Conservation (phyloP, 768 basidiomycete genomes). For the Rhodocollybia butyracea region DNA sequence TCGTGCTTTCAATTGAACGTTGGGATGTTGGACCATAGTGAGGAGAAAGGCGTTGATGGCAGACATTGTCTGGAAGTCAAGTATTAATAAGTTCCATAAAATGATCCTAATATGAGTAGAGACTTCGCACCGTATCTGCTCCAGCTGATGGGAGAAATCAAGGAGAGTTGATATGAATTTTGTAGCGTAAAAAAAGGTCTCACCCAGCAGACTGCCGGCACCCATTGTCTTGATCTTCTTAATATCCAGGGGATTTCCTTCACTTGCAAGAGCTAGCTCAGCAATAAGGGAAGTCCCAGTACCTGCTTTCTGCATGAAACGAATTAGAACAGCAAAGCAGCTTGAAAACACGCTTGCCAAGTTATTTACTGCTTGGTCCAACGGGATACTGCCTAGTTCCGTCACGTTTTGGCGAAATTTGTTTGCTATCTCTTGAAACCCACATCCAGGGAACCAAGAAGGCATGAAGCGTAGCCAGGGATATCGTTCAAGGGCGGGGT, state of each 20-base stretch:
- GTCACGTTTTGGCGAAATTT: neutral
- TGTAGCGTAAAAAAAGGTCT: neutral
- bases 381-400: neutral
- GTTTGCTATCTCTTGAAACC: neutral
- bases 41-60: slow-evolving; percentile 24
- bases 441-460: no score
- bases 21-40: slow-evolving; percentile 17
- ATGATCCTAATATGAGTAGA: no score
- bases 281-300: no score
- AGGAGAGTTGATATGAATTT: neutral
- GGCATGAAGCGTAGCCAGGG: neutral
- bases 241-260: neutral
- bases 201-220: neutral
- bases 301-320: no score
- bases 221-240: neutral
- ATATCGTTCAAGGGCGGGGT: neutral
- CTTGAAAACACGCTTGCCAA: neutral
- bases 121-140: neutral
- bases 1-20: no score
- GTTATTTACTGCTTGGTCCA: neutral
- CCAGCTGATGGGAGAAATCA: neutral
- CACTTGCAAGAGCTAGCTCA: neutral
- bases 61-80: slow-evolving; percentile 19
- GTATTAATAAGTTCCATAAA: no score
- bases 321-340: neutral